phyloP scores from a whole-genome alignment of 169 alveolate species.

The Cryptosporidium sp. region DNA sequence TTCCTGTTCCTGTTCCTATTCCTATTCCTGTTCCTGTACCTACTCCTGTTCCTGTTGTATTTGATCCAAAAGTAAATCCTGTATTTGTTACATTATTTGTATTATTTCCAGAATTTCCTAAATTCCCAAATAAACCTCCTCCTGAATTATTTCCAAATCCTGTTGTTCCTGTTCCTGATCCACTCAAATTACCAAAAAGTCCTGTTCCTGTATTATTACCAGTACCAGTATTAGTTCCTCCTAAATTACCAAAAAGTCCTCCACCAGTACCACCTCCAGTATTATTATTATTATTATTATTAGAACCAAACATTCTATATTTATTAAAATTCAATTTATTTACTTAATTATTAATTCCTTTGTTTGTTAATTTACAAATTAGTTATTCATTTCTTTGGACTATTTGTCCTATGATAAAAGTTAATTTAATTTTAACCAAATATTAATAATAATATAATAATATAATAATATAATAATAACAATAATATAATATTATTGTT shows the following conservation, averaged over 20 bases:
- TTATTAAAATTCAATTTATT: not conserved
- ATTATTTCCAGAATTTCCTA: not conserved
- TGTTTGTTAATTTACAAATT: too few relatives aligned
- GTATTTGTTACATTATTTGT: too few relatives aligned
- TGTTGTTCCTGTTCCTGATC: slow-evolving; percentile 8
- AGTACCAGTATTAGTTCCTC: not conserved
- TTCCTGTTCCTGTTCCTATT: not conserved
- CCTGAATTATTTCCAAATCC: not conserved
- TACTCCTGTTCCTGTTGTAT: not conserved
- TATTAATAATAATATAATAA: too few relatives aligned
- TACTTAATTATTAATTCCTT: not conserved
- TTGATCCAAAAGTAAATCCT: too few relatives aligned
- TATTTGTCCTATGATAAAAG: not conserved
- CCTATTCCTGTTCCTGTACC: not conserved
- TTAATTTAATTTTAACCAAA: too few relatives aligned
- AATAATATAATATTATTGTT: too few relatives aligned
- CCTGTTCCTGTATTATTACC: slow-evolving; percentile 1
- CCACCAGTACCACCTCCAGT: not conserved
- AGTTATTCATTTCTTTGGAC: not conserved
- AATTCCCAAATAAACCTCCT: slow-evolving; percentile 30
- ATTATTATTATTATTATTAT: not conserved
- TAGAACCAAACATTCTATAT: not conserved
- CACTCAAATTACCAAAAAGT: slow-evolving; percentile 7
- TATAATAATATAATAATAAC: too few relatives aligned
- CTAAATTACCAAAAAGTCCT: slow-evolving; percentile 13